A percentile compares a stretch with the other conserved stretches of the same genome.
phyloP scores from a whole-genome alignment of 2,329 filamentous ascomycete species.

The Neurospora sp. region DNA sequence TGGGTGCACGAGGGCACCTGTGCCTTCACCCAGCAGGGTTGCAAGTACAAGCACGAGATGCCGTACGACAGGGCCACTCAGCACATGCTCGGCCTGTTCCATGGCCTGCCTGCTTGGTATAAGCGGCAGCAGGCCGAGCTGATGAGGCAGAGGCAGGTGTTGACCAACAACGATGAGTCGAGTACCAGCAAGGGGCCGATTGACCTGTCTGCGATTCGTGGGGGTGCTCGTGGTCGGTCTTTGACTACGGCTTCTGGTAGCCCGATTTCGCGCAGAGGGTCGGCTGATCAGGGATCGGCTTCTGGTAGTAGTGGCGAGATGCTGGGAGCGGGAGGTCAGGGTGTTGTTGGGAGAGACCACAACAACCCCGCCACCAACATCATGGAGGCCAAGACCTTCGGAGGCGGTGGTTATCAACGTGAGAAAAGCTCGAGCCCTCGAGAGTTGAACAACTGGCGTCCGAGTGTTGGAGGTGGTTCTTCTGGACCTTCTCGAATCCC shows the following conservation, averaged over 20 bases:
- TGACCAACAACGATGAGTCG: conserved; percentile 11
- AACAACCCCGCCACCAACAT: neutral
- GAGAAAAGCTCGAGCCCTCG: neutral
- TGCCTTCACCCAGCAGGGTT: conserved; percentile 76
- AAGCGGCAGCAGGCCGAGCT: conserved; percentile 43
- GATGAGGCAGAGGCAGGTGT: conserved; percentile 17
- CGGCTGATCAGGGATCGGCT: neutral
- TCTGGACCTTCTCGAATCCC: neutral
- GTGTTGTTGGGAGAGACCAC: too few relatives aligned
- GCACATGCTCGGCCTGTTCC: conserved; percentile 59
- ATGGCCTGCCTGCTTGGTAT: conserved; percentile 53
- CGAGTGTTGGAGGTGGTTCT: neutral
- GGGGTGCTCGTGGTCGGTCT: neutral
- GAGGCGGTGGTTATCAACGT: neutral
- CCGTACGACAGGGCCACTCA: conserved; percentile 59
- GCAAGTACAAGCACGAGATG: conserved; percentile 87
- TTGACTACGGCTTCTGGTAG: neutral
- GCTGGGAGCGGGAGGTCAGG: neutral
- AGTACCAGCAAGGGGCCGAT: neutral
- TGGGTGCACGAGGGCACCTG: conserved; percentile 84
- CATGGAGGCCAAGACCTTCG: neutral
- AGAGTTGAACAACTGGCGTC: neutral
- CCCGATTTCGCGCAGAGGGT: neutral
- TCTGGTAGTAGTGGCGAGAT: neutral
- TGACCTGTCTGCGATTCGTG: neutral